Conservation (phyloP, 2,329 filamentous ascomycete genomes). For the Aspergillus sp. region DNA sequence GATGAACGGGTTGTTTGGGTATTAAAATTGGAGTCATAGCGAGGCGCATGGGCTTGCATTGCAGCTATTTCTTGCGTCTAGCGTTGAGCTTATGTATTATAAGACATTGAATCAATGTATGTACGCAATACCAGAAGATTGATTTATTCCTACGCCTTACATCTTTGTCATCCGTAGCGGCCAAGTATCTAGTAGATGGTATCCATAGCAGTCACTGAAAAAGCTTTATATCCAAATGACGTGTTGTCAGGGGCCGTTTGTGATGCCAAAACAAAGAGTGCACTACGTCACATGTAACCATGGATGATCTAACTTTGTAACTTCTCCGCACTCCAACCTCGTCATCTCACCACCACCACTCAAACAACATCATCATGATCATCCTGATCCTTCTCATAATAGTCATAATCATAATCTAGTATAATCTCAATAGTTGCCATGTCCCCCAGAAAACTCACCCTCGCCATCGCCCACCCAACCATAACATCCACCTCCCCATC, state of each 20-base stretch:
- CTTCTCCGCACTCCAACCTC: background rate
- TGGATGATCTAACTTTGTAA: background rate
- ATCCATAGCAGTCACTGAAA: too few species aligned
- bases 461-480: slow-evolving; percentile 48
- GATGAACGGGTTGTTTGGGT: background rate
- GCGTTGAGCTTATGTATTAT: background rate
- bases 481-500: slow-evolving; percentile 62
- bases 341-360: background rate
- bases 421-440: slow-evolving; percentile 25
- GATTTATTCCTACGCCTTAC: too few species aligned
- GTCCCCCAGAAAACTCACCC: slow-evolving; percentile 41
- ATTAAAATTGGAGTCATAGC: background rate
- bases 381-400: background rate
- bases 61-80: background rate
- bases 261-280: background rate
- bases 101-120: background rate
- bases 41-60: background rate
- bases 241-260: background rate
- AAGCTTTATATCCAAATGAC: too few species aligned
- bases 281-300: background rate
- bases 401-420: background rate
- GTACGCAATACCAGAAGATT: background rate
- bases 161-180: too few species aligned
- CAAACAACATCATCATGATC: background rate
- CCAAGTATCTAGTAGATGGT: too few species aligned